Evolutionary conservation across 2,329 filamentous ascomycete genomes (phyloP), one percentile per base, ranked within the genome.

Genomic region (Sodiomyces alkalinus): DNA sequence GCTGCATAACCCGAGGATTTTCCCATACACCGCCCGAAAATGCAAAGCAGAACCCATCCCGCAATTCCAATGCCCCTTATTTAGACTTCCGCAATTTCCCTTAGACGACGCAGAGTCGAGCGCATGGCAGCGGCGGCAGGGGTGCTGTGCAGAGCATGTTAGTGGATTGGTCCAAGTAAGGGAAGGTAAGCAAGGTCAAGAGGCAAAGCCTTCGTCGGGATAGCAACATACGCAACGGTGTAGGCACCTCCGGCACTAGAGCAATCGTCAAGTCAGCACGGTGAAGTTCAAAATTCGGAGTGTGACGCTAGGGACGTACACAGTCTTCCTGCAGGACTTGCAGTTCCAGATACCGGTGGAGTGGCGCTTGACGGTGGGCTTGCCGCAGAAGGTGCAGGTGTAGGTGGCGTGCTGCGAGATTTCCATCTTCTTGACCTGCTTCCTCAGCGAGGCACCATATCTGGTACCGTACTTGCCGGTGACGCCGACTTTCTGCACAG

Each of bases 391-490:
- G 45, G 86, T 87, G 77, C 87, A 96, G 56, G 77, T 76, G 56
- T 94, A 96, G 61, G 80, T 80, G 68, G 85, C 83, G 73, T 98
- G 90, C 66, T 96, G 90, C 53, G 82, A 81, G 62, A 96, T 81
- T 79, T 96, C 90, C 80, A 94, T 93, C 81, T 94, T 94, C 83
- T 96, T 96, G 1, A 60, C 56, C 51, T 60, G 86, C 76, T 96
- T 96, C 68, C 86, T 83, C 65, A 96, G 83, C 54, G 90, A 96
- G 59, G 90, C 87, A 86, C 87, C 90, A 66, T 92, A 92, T 74
- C 83, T 87, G 48, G 80, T 86, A 74, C 86, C 86, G 68, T 93
- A 94, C 77, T 93, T 92, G 30, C 40, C 82, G 70, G 87, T 94
- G 62, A 94, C 86, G 62, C 83, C 83, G 76, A 92, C 85, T 80